Percentiles rank a stretch among this genome's conserved stretches.
phyloP scores from a whole-genome alignment of 352 stramenopile genomes.

The Phytophthora ramorum region DNA sequence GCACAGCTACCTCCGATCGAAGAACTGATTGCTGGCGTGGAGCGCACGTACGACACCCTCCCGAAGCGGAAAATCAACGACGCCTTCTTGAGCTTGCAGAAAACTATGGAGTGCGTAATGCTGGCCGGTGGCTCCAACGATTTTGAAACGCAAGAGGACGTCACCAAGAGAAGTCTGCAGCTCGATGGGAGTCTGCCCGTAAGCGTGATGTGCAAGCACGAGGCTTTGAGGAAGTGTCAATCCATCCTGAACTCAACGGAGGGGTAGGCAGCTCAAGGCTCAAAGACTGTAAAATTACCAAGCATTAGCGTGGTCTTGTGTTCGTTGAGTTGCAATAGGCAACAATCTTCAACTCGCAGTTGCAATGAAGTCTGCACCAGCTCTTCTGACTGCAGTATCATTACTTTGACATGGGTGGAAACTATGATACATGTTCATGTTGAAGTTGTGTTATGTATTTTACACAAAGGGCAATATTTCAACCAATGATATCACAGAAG shows the following conservation, averaged over 20 bases:
- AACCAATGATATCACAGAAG: conserved; percentile 17
- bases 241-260: conserved; percentile 21
- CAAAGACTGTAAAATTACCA: no score
- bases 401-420: no score
- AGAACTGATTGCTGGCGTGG: conserved; percentile 32
- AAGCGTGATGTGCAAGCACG: conserved; percentile 42
- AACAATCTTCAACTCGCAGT: no score
- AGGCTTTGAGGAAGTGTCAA: conserved; percentile 35
- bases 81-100: conserved; percentile 39
- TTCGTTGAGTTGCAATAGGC: no score
- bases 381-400: no score
- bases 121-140: conserved; percentile 42
- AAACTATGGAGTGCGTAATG: conserved; percentile 52
- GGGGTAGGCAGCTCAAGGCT: background rate
- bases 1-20: conserved; percentile 23
- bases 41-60: conserved; percentile 34
- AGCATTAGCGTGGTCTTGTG: no score
- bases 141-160: conserved; percentile 35
- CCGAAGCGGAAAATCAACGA: conserved; percentile 33
- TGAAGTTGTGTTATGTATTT: conserved; percentile 31
- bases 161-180: conserved; percentile 43
- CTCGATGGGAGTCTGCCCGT: conserved; percentile 44
- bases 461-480: conserved; percentile 31
- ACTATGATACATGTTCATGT: conserved; percentile 8
- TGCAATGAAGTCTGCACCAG: no score